Conservation (phyloP, 768 basidiomycete genomes). For the Panaeolus papilionaceus region DNA sequence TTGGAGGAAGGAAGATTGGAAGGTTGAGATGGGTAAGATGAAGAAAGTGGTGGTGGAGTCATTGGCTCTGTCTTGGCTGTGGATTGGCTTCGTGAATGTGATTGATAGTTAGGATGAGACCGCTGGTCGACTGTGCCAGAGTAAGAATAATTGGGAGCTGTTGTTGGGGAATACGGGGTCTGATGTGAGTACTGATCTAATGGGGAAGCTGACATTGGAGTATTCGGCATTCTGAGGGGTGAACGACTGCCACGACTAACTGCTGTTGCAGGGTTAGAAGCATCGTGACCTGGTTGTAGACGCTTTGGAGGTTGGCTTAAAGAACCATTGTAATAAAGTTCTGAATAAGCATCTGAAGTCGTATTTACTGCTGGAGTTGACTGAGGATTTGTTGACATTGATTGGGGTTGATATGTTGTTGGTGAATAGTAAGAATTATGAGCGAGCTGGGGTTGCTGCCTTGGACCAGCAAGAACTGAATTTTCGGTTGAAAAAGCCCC, state of each 20-base stretch:
- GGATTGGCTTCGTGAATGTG: conserved; percentile 64
- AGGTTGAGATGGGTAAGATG: conserved; percentile 64
- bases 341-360: conserved; percentile 57
- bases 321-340: conserved; percentile 67
- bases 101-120: conserved; percentile 51
- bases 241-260: conserved; percentile 58
- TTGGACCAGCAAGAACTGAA: conserved; percentile 39
- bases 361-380: conserved; percentile 38
- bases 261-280: conserved; percentile 41
- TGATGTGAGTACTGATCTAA: conserved; percentile 79
- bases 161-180: conserved; percentile 67
- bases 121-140: conserved; percentile 45
- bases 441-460: conserved; percentile 39
- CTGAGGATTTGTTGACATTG: conserved; percentile 42
- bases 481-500: conserved; percentile 48
- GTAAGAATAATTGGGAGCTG: conserved; percentile 54
- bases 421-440: conserved; percentile 63
- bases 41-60: conserved; percentile 50
- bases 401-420: conserved; percentile 62
- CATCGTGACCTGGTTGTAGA: conserved; percentile 56
- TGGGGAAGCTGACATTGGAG: conserved; percentile 51
- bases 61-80: conserved; percentile 58
- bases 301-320: conserved; percentile 59
- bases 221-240: conserved; percentile 62
- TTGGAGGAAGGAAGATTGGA: conserved; percentile 33